Base-by-base conservation (phyloP, 768 basidiomycete genomes). In the Suillus subluteus region DNA sequence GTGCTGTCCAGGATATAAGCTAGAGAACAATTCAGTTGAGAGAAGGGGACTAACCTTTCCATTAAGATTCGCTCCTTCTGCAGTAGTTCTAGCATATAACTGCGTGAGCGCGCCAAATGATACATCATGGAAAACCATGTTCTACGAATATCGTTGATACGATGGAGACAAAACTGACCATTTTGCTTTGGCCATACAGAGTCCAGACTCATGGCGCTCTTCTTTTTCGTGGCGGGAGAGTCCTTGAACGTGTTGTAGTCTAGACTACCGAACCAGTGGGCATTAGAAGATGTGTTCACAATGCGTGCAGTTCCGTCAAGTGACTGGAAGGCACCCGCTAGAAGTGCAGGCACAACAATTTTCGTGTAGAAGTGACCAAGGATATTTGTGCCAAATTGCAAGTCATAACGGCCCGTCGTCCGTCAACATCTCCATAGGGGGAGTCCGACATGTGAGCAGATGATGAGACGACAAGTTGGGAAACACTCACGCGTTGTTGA, bases 101-200 rank as follows among this genome's bases (percentile, higher is more conserved):
- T 81, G 83, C 1, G 84, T 86, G n/a, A 86, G 70, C 0, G 84
- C 83, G 16, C 86, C 86, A 32, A 78, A 74, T 2, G 76, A 63
- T 0, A 76, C 73, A 21, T 80, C 76, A 48, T 76, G 76, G 1
- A 80, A 43, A 3, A 75, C 41, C 15, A 40, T 0, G 26, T 18
- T 46, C 75, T 75, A 52, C 16, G 13, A 6, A 21, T 12, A 26
- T 41, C 30, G 16, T 18, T 52, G 6, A 44, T 43, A 67, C 26
- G 1, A 37, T n/a, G 11, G n/a, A 18, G 12, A 16, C 23, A 8
- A 30, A 40, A 40, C 74, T 69, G 21, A 74, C 79, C 26, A 75
- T 73, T 68, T 80, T 80, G 62, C 79, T 81, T 50, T 78, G 76
- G 4, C 65, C 71, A 40, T 74, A 76, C 62, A 75, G 38, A 26